These are phyloP conservation scores for Tubosaeta sp. DNA, from an alignment of 768 basidiomycete species.

Conservation along the genomic window DNA sequence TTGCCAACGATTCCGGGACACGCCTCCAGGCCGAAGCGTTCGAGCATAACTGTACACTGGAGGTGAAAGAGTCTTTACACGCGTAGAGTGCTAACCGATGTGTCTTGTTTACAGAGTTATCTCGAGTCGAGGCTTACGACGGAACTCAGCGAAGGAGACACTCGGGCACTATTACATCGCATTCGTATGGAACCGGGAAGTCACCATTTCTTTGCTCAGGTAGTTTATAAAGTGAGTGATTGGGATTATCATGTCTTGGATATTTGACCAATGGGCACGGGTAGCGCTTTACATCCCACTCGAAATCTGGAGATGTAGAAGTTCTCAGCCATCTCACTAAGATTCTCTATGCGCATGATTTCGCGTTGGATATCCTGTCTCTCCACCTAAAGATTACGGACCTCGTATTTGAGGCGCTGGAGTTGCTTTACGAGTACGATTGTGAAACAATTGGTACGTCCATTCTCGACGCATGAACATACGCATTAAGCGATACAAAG, in stretches of 20 bases:
- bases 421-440: conserved; percentile 67
- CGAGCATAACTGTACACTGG: conserved; percentile 55
- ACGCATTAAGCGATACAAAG: conserved; percentile 32
- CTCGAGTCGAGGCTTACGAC: conserved; percentile 54
- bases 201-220: conserved; percentile 55
- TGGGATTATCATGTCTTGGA: background rate
- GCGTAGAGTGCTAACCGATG: conserved; percentile 2
- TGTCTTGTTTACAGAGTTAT: conserved; percentile 30
- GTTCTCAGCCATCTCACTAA: conserved; percentile 67
- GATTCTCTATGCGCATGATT: conserved; percentile 54
- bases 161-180: conserved; percentile 29
- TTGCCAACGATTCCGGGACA: conserved; percentile 44
- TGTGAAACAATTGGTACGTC: conserved; percentile 75
- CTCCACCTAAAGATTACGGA: conserved; percentile 63
- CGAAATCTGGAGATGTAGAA: conserved; percentile 59
- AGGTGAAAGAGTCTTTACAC: conserved; percentile 35
- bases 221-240: conserved; percentile 51
- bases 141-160: conserved; percentile 44
- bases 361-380: conserved; percentile 62
- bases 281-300: conserved; percentile 57
- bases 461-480: background rate
- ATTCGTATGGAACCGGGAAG: conserved; percentile 54
- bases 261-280: background rate
- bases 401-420: conserved; percentile 58
- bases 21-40: conserved; percentile 56